Evolutionary conservation across 345 rosid genomes (phyloP).

Genomic region (Arabidopsis suecica): DNA sequence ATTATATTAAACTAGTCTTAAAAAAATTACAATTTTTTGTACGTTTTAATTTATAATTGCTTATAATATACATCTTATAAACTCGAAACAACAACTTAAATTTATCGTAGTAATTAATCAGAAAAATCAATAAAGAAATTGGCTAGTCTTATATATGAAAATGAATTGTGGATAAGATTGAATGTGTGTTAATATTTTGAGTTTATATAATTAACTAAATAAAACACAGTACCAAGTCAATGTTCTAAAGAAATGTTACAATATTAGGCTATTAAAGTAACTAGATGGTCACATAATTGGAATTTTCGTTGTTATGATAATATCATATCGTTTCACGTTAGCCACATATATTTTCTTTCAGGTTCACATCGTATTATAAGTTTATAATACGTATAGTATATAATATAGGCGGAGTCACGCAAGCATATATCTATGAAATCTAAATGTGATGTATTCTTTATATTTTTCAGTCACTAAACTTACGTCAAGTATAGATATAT

Average conservation of each 20-base stretch:
- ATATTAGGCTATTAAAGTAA: neutral
- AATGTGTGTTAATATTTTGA: neutral
- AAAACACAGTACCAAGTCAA: neutral
- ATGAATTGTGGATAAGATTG: constrained; percentile 20
- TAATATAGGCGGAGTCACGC: constrained; percentile 32
- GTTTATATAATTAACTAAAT: neutral
- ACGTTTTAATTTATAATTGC: neutral
- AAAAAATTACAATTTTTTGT: neutral
- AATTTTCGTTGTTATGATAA: constrained; percentile 33
- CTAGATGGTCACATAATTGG: constrained; percentile 25
- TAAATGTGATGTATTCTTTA: constrained; percentile 8
- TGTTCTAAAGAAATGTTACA: neutral
- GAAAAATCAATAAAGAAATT: neutral
- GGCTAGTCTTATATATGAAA: neutral
- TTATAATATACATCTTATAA: neutral
- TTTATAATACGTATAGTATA: neutral
- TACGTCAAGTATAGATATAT: constrained; percentile 8
- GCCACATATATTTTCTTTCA: constrained; percentile 34
- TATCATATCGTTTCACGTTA: constrained; percentile 32
- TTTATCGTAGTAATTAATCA: neutral
- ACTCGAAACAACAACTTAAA: neutral
- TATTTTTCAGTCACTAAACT: constrained; percentile 5
- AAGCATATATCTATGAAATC: constrained; percentile 32
- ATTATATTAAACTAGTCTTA: too few relatives aligned
- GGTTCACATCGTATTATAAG: constrained; percentile 17